Evolutionary conservation across 495 filamentous ascomycete genomes (phyloP).

Genomic region (Hypoxylon fragiforme): DNA sequence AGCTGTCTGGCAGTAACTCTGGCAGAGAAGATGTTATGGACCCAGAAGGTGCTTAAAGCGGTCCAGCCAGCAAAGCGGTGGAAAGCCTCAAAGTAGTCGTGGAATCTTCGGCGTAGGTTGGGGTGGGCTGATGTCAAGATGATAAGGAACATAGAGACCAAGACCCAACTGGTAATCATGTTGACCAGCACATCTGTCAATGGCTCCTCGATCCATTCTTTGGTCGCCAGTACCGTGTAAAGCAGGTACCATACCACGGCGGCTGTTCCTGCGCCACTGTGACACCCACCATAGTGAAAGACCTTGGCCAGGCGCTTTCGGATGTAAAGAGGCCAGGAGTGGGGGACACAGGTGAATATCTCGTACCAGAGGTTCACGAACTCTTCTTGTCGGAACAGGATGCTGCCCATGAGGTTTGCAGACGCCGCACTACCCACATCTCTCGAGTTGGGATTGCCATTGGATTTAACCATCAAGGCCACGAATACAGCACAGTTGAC

Average conservation of each 20-base stretch:
- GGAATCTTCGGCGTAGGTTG: constrained; percentile 52
- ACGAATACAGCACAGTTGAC: constrained; percentile 32
- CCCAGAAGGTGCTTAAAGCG: constrained; percentile 63
- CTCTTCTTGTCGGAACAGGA: constrained; percentile 72
- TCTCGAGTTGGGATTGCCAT: constrained; percentile 34
- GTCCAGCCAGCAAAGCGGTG: constrained; percentile 72
- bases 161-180: constrained; percentile 47
- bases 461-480: constrained; percentile 20
- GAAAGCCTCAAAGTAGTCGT: constrained; percentile 68
- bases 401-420: constrained; percentile 51
- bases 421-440: constrained; percentile 47
- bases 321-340: constrained; percentile 62
- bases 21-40: constrained; percentile 64
- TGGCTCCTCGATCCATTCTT: constrained; percentile 44
- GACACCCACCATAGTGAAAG: constrained; percentile 77
- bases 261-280: constrained; percentile 71
- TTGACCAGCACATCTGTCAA: constrained; percentile 33
- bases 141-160: constrained; percentile 45
- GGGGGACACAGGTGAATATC: constrained; percentile 58
- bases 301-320: constrained; percentile 70
- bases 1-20: constrained; percentile 56
- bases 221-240: constrained; percentile 52
- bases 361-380: constrained; percentile 73
- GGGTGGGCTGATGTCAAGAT: constrained; percentile 56
- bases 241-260: constrained; percentile 69